Evolutionary conservation across 169 alveolate species (phyloP).

Genomic region (Cryptosporidium sp.): DNA sequence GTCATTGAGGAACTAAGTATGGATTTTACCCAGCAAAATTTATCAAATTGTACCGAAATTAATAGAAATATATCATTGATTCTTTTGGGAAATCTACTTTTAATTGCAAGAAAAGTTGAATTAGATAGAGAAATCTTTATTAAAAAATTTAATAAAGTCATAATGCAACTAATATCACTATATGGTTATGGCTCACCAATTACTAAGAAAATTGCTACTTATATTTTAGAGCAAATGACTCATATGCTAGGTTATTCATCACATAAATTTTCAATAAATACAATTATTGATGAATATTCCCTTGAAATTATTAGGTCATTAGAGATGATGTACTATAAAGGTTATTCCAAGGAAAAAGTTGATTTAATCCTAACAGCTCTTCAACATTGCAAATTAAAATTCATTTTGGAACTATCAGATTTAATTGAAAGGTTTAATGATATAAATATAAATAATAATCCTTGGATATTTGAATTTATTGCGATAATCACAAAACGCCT

Average conservation of each 20-base stretch:
- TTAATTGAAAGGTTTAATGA: conserved; percentile 15
- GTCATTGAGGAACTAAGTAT: not conserved
- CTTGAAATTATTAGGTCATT: conserved; percentile 28
- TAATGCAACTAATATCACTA: not conserved
- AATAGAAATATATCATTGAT: conserved; percentile 17
- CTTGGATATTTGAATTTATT: conserved; percentile 43
- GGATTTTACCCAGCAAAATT: not conserved
- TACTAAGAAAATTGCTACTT: not conserved
- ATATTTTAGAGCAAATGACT: not conserved
- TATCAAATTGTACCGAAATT: not conserved
- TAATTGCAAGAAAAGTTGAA: conserved; percentile 3
- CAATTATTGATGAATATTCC: conserved; percentile 1
- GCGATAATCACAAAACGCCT: not conserved
- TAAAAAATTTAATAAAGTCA: conserved; percentile 7
- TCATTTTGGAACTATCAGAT: conserved; percentile 21
- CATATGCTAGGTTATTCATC: not conserved
- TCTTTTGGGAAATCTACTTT: conserved; percentile 15
- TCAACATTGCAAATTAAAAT: conserved; percentile 6
- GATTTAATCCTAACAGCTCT: not conserved
- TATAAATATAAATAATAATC: conserved; percentile 19
- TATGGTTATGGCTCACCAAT: not conserved
- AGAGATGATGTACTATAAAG: conserved; percentile 26
- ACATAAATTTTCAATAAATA: not conserved
- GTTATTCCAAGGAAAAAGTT: not conserved
- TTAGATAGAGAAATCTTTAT: not conserved